Evolutionary conservation across 108 stramenopile genomes (phyloP).

Genomic region (Parietichytrium sp.): DNA sequence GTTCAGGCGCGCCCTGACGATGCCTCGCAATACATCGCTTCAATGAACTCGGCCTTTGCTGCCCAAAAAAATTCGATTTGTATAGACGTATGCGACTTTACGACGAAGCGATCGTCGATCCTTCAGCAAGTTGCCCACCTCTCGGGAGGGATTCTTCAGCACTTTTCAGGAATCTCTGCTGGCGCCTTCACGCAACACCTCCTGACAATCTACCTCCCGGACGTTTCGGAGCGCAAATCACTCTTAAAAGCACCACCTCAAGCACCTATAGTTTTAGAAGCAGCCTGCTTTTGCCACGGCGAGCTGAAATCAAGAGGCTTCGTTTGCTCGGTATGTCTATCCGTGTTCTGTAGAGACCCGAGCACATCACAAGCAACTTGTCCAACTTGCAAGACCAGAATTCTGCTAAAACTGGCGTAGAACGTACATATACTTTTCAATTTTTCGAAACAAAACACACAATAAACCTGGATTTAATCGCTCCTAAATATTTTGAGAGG

Average conservation of each 20-base stretch:
- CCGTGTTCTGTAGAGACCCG: slow-evolving; percentile 9
- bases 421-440: no score
- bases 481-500: no score
- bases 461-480: no score
- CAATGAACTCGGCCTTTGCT: slow-evolving; percentile 27
- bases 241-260: not conserved
- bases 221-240: not conserved
- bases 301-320: not conserved
- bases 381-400: no score
- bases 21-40: slow-evolving; percentile 11
- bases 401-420: no score
- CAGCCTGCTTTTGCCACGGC: slow-evolving; percentile 17
- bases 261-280: not conserved
- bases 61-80: not conserved
- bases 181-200: not conserved
- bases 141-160: not conserved
- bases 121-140: slow-evolving; percentile 36
- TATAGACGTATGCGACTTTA: not conserved
- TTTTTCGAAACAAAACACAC: no score
- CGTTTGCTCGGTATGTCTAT: slow-evolving; percentile 27
- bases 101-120: not conserved
- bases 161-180: not conserved
- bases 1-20: slow-evolving; percentile 17
- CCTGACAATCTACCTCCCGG: slow-evolving; percentile 15
- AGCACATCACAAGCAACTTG: no score